Base-by-base conservation (phyloP, 2,329 filamentous ascomycete species). In the Penicillium corylophilum region DNA sequence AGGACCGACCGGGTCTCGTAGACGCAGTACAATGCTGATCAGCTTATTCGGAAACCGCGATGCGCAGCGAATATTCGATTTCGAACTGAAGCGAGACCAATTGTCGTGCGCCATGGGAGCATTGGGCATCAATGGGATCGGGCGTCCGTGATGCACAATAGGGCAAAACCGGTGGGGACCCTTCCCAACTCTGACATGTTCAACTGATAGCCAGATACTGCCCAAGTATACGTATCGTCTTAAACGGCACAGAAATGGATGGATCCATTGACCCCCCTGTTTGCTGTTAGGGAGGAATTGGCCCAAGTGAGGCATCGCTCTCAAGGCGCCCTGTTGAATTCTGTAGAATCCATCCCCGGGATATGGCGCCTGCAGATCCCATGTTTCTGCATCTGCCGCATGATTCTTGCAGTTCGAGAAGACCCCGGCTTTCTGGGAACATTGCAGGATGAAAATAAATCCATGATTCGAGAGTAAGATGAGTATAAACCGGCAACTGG, bases 81-180 rank as follows among this genome's bases (percentile, higher is more conserved):
- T 43, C 48, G 45, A 46, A 56, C 61, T 40, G 51, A 55, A 55
- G 55, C 49, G 50, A 62, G 52, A 49, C 57, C 57, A 62, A 58
- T 61, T 57, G 59, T 40, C 22, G 48, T 48, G 47, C 44, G 57
- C 57, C 59, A 62, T 58, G 52, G 24, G 39, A 44, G 15, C 59
- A 61, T 63, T 63, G 61, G 61, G 61, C 61, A 63, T 56, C 60
- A 63, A 62, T 23, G 44, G 49, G 44, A 51, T 63, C 48, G 58
- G 61, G 59, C 57, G 50, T 28, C 16, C 35, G 12, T 55, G 46
- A 55, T 20, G 46, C 49, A 51, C 46, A 51, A 48, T 50, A 56
- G 40, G 50, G 54, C 56, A 44, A 56, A 46, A 39, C 40, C 26
- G 47, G 54, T 51, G 52, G 46, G 39, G 40, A 50, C 50, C 45